Percentiles rank a stretch among this genome's conserved stretches.
Conservation (phyloP, 495 filamentous ascomycete genomes). For the Penicillium ochrochloron region DNA sequence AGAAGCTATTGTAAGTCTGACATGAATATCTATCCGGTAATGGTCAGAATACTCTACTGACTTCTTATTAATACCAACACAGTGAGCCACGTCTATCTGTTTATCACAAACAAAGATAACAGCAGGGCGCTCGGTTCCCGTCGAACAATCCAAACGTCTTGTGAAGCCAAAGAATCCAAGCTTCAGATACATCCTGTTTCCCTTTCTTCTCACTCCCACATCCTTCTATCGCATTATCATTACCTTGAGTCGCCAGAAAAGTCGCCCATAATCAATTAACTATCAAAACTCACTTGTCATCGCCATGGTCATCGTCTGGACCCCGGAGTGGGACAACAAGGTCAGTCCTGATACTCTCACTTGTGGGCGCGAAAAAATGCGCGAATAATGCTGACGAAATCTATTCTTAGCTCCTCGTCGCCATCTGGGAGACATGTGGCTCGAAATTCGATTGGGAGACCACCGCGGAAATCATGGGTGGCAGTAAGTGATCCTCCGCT, state of each 20-base stretch:
- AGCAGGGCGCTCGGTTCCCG: too few species aligned
- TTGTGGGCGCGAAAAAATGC: too few species aligned
- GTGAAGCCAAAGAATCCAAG: not conserved
- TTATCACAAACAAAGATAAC: not conserved
- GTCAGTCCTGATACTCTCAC: not conserved
- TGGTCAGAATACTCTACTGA: not conserved
- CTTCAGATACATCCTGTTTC: not conserved
- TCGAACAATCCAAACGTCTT: not conserved
- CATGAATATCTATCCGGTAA: too few species aligned
- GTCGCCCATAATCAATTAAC: not conserved
- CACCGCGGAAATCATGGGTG: not conserved
- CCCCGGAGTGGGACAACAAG: constrained; percentile 9
- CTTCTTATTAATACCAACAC: not conserved
- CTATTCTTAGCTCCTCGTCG: not conserved
- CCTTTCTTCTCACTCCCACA: not conserved
- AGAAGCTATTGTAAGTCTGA: too few species aligned
- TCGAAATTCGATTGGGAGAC: constrained; percentile 10
- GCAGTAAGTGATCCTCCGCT: not conserved
- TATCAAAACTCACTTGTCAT: not conserved
- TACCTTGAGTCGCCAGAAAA: not conserved
- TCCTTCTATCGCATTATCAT: not conserved
- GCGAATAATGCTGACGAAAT: not conserved
- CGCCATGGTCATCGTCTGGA: constrained; percentile 3
- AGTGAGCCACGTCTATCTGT: not conserved
- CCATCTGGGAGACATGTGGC: constrained; percentile 5